A percentile compares a stretch with the other conserved stretches of the same genome.
phyloP scores from a whole-genome alignment of 2,329 filamentous ascomycete genomes.

The Blastomyces gilchristii region DNA sequence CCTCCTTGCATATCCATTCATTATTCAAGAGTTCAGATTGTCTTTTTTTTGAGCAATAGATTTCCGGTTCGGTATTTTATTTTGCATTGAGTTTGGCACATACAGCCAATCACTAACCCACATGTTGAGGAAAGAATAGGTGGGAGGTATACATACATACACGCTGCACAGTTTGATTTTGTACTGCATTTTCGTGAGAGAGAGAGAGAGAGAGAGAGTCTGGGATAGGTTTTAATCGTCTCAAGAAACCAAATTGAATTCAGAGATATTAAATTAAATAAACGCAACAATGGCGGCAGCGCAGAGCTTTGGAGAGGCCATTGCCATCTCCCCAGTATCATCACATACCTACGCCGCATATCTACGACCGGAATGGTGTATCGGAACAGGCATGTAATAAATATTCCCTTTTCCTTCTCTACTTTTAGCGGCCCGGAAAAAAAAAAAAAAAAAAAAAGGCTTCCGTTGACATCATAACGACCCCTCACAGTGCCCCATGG shows the following conservation, averaged over 20 bases:
- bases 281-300: background rate
- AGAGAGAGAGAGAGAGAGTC: no score
- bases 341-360: conserved; percentile 50
- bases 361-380: conserved; percentile 52
- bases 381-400: conserved; percentile 44
- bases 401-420: background rate
- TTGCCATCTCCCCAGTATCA: conserved; percentile 27
- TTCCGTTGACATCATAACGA: no score
- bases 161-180: background rate
- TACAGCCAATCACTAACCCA: background rate
- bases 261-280: background rate
- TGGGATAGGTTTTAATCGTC: background rate
- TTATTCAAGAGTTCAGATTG: background rate
- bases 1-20: background rate
- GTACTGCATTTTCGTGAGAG: background rate
- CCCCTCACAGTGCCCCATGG: conserved; percentile 53
- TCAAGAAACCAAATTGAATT: background rate
- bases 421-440: no score
- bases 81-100: background rate
- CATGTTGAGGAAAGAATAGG: background rate
- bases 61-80: no score
- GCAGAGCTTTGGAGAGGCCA: conserved; percentile 29
- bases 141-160: background rate
- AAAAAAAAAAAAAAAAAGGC: no score
- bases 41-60: background rate